Base-by-base conservation (phyloP, 2,329 filamentous ascomycete genomes). In the Tympanopsis confertula region DNA sequence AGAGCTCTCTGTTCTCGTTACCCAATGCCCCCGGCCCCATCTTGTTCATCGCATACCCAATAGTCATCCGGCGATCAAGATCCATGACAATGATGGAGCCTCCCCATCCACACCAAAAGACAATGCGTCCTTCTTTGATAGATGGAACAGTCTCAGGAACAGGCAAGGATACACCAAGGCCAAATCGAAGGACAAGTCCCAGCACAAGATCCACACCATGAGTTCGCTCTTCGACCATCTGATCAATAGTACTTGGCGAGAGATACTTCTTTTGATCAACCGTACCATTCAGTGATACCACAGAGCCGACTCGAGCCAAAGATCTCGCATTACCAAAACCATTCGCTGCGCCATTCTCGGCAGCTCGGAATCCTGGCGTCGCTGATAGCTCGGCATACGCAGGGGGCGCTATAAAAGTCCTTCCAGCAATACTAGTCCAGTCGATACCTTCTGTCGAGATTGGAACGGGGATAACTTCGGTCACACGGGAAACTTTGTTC, bases 91-190 rank as follows among this genome's bases (percentile, higher is more conserved):
- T 40, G 7, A 44, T 29, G 2, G 41, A 45, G 19, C 45, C 48
- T n/a, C 47, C 47, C 36, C 40, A 50, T 4, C 47, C 45, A 1
- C 44, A 43, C 48, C 45, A 49, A 19, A 40, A 45, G 32, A 26
- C 7, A 26, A 7, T 26, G n/a, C n/a, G 7, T 26, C 22, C 22
- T n/a, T 26, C 22, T n/a, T 7, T 7, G n/a, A 26, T 26, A 7
- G 7, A 26, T 10, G 22, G 7, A 7, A n/a, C 22, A 26, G 7
- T n/a, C 22, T 26, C n/a, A n/a, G 22, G 7, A 7, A 10, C 22
- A 26, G 22, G 22, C 7, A 26, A n/a, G 22, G 7, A 7, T 10
- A 10, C 7, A 10, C 22, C 22, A 26, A 26, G 7, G n/a, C 22
- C n/a, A 7, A 10, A n/a, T 10, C 22, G 22, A n/a, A 26, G 22